Evolutionary conservation across 495 filamentous ascomycete genomes (phyloP), one percentile per base, ranked within the genome.

Genomic region (Daldinia vernicosa): DNA sequence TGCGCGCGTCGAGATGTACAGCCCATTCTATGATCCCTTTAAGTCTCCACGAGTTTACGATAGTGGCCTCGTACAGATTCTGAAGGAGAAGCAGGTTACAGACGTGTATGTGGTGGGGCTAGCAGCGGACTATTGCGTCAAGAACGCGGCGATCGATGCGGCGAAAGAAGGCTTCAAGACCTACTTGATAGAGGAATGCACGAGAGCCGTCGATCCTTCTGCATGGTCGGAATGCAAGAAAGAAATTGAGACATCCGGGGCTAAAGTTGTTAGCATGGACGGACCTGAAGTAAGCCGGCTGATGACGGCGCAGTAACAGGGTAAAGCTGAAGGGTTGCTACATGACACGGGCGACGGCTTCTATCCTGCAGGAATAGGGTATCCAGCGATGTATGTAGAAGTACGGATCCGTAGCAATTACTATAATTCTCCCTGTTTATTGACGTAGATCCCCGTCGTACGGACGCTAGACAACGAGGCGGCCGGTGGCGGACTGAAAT

Each of bases 51-150:
- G 82, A n/a, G 84, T 88, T 14, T 84, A 85, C 67, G 87, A 89
- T 74, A 83, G 84, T 71, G 86, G 88, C 66, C 80, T 99, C 26
- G 84, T 81, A 8, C 80, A 75, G 7, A 70, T 81, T 56, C 81
- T 99, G 64, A 80, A 74, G 45, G 83, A 83, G 14, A 81, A 78
- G 22, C 82, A 79, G n/a, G 83, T 95, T 33, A 92, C 89, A 6
- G 85, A 94, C 75, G 85, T 97, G 3, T 97, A 90, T 79, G 84
- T 93, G 22, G 92, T 92, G 9, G 95, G 95, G 5, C 76, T 99
- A 55, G 94, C 95, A 37, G 90, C 87, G 32, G 95, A 98, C 79
- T 97, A 90, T 77, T 99, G 95, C 79, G 95, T 99, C 51, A 90
- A 89, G 76, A 82, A 75, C 67, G 96, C 92, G 53, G 95, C 93